These are phyloP conservation scores for Plenodomus biglobosus DNA, from an alignment of 2,329 filamentous ascomycete species.

Conservation along the genomic window DNA sequence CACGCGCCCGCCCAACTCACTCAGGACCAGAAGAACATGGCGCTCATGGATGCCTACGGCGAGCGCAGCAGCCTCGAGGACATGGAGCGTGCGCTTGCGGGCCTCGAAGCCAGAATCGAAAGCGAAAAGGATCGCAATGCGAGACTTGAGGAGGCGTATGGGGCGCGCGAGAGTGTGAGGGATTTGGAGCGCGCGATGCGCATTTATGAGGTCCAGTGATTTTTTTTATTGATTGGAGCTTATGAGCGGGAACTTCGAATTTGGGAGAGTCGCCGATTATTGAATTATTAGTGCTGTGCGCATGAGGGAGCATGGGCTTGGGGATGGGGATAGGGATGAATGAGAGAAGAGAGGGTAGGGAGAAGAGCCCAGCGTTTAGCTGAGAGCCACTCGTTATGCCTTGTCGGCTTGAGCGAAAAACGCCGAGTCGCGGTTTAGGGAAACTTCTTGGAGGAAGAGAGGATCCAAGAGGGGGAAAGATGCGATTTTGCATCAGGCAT, in stretches of 20 bases:
- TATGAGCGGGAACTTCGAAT: not conserved
- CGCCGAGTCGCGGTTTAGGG: not conserved
- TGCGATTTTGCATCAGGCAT: not conserved
- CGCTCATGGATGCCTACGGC: conserved; percentile 36
- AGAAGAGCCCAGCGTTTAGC: not conserved
- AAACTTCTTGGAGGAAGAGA: too few relatives aligned
- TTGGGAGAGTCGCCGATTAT: not conserved
- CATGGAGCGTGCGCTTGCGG: conserved; percentile 36
- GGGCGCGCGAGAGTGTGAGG: conserved; percentile 47
- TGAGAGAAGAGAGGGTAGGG: not conserved
- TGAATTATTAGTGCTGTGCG: conserved; percentile 11
- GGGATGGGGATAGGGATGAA: conserved; percentile 1
- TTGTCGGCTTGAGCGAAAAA: not conserved
- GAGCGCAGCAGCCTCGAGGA: conserved; percentile 37
- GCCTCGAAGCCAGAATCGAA: conserved; percentile 30
- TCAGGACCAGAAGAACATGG: conserved; percentile 36
- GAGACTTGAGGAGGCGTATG: conserved; percentile 51
- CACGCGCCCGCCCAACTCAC: conserved; percentile 25
- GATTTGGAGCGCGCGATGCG: conserved; percentile 51
- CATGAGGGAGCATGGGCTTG: not conserved
- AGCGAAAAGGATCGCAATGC: conserved; percentile 41
- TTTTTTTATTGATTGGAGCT: too few relatives aligned
- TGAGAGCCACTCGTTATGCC: not conserved
- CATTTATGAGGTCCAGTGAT: conserved; percentile 48
- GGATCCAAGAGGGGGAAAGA: not conserved